Evolutionary conservation across 2,329 filamentous ascomycete species (phyloP).

Genomic region (Aspergillus hortae): DNA sequence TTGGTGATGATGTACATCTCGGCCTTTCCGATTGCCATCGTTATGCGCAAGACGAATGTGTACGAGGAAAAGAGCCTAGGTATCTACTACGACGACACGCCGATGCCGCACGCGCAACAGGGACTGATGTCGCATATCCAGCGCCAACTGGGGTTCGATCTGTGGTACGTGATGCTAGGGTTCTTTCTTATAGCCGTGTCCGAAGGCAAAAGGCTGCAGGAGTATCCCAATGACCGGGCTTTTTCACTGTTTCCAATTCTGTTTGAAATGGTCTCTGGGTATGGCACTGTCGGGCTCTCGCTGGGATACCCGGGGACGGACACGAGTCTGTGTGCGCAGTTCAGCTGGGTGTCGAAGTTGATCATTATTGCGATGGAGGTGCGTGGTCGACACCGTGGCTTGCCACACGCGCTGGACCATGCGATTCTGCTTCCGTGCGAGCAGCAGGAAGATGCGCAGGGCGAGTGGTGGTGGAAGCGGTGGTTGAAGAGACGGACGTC

Average conservation of each 20-base stretch:
- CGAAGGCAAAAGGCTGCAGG: slow-evolving; percentile 68
- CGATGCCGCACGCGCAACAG: slow-evolving; percentile 52
- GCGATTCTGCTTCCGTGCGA: slow-evolving; percentile 64
- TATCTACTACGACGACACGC: slow-evolving; percentile 48
- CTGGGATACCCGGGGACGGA: slow-evolving; percentile 73
- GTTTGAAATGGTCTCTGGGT: slow-evolving; percentile 82
- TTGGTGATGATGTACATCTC: slow-evolving; percentile 99
- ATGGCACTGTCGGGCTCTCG: slow-evolving; percentile 85
- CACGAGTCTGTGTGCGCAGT: slow-evolving; percentile 75
- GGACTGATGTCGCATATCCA: slow-evolving; percentile 86
- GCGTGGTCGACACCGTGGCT: slow-evolving; percentile 58
- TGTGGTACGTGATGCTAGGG: slow-evolving; percentile 93
- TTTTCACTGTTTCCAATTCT: slow-evolving; percentile 66
- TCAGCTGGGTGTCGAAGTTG: slow-evolving; percentile 63
- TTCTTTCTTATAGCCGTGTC: slow-evolving; percentile 86
- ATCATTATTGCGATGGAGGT: slow-evolving; percentile 63
- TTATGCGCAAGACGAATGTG: slow-evolving; percentile 86
- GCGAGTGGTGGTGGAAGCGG: slow-evolving; percentile 16
- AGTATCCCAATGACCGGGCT: slow-evolving; percentile 47
- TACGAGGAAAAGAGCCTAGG: slow-evolving; percentile 78
- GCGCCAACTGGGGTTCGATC: slow-evolving; percentile 86
- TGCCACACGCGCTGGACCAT: slow-evolving; percentile 63
- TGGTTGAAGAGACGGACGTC: slow-evolving; percentile 13
- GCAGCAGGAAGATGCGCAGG: slow-evolving; percentile 5
- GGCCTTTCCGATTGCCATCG: slow-evolving; percentile 92